A percentile compares a stretch with the other conserved stretches of the same genome.
These are phyloP conservation scores for Actinomucor elegans DNA, from an alignment of 371 early-diverging fungal species.

Conservation along the genomic window DNA sequence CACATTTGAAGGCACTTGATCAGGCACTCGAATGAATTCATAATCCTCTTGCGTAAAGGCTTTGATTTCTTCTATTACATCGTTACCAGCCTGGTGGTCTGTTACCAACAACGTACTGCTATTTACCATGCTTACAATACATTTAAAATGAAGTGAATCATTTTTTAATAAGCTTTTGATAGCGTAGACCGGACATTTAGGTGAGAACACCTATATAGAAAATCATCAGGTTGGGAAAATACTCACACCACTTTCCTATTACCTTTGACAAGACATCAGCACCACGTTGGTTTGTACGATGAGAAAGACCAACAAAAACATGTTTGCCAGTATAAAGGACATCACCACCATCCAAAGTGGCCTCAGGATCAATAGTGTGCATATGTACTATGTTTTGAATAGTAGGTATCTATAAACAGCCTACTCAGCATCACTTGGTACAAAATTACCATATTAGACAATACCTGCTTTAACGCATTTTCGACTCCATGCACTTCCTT, in stretches of 20 bases:
- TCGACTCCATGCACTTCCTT: constrained; percentile 24
- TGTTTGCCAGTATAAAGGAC: constrained; percentile 32
- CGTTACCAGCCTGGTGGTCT: constrained; percentile 24
- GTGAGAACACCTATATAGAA: constrained; percentile 12
- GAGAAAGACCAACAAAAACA: constrained; percentile 33
- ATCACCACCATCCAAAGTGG: constrained; percentile 39
- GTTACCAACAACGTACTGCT: constrained; percentile 19
- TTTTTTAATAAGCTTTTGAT: constrained; percentile 17
- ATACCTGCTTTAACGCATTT: constrained; percentile 18
- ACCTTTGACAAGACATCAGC: constrained; percentile 21
- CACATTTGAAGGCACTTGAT: constrained; percentile 34
- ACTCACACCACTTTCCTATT: too few species aligned
- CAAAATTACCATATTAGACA: constrained; percentile 7
- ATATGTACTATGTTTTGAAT: constrained; percentile 22
- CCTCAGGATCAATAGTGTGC: constrained; percentile 20
- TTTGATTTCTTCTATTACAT: constrained; percentile 17
- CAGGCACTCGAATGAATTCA: constrained; percentile 25
- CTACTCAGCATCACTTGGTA: constrained; percentile 5
- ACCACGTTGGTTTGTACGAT: constrained; percentile 33
- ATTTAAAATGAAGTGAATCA: constrained; percentile 32
- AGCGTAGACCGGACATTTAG: constrained; percentile 13
- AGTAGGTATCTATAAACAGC: constrained; percentile 7
- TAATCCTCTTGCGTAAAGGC: constrained; percentile 13
- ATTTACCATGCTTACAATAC: constrained; percentile 25
- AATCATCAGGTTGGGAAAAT: too few species aligned